phyloP scores from a whole-genome alignment of 1,284 basidiomycete genomes.

The Rhodotorula sp. region DNA sequence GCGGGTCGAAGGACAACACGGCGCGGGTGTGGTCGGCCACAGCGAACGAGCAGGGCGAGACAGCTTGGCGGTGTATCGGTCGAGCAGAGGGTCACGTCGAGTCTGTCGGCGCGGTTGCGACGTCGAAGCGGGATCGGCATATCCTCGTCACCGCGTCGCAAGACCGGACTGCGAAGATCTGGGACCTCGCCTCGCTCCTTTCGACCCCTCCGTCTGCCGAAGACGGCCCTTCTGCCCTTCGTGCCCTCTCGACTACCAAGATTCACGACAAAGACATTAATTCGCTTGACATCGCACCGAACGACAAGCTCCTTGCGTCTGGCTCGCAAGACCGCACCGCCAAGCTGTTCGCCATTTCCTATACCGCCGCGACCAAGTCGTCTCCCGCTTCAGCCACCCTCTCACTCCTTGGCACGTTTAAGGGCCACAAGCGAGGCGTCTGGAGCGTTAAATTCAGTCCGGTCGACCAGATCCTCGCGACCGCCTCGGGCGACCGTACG shows the following conservation, averaged over 20 bases:
- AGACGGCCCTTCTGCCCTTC: constrained; percentile 49
- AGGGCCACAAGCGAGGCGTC: constrained; percentile 93
- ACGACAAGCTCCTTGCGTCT: constrained; percentile 82
- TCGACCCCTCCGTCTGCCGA: constrained; percentile 35
- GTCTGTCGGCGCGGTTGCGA: constrained; percentile 83
- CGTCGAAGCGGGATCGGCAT: constrained; percentile 60
- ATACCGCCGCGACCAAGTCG: constrained; percentile 35
- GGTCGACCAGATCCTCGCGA: constrained; percentile 80
- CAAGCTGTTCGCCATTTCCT: constrained; percentile 77
- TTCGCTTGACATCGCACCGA: constrained; percentile 86
- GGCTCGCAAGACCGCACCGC: constrained; percentile 95
- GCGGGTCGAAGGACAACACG: constrained; percentile 88
- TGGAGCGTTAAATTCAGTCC: constrained; percentile 89
- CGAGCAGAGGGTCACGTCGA: constrained; percentile 92
- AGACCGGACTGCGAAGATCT: constrained; percentile 97
- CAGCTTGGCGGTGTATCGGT: constrained; percentile 72
- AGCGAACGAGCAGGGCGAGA: neutral
- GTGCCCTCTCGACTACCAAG: constrained; percentile 74
- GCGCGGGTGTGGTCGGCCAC: constrained; percentile 70
- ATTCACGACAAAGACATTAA: constrained; percentile 99
- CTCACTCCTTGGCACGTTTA: constrained; percentile 78
- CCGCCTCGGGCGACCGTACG: constrained; percentile 91
- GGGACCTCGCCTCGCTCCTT: constrained; percentile 71
- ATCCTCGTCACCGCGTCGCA: constrained; percentile 94
- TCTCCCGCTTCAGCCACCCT: constrained; percentile 60